phyloP scores from a whole-genome alignment of 768 basidiomycete species.

The Collybia sordida region DNA sequence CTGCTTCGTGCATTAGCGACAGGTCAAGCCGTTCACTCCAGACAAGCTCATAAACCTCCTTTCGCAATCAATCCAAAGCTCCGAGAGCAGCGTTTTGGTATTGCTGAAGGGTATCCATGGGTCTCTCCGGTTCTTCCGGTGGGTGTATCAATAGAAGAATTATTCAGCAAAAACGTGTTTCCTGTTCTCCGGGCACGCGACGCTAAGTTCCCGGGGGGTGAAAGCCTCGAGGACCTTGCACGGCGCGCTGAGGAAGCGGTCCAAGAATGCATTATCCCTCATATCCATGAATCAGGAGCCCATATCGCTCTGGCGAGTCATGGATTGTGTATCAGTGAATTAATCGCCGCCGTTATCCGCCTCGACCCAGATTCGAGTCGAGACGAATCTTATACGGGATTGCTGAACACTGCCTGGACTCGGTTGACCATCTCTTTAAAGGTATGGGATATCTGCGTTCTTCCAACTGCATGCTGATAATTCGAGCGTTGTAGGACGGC shows the following conservation, averaged over 20 bases:
- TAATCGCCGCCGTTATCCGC: constrained; percentile 54
- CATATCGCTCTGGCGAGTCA: constrained; percentile 76
- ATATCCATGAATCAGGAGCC: constrained; percentile 44
- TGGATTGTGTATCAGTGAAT: constrained; percentile 66
- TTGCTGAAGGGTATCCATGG: constrained; percentile 69
- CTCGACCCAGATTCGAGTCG: constrained; percentile 45
- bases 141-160: constrained; percentile 36
- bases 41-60: constrained; percentile 54
- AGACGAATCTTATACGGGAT: constrained; percentile 39
- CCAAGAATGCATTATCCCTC: constrained; percentile 54
- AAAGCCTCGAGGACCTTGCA: constrained; percentile 64
- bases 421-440: constrained; percentile 46
- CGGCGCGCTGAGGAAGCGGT: constrained; percentile 52
- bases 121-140: constrained; percentile 21
- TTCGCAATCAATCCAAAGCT: constrained; percentile 54
- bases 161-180: constrained; percentile 50
- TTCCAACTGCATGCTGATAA: background rate
- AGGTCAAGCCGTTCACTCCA: constrained; percentile 51
- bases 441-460: constrained; percentile 28
- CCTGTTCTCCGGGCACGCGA: constrained; percentile 47
- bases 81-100: constrained; percentile 72
- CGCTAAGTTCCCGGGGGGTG: constrained; percentile 65
- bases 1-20: constrained; percentile 66
- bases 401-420: constrained; percentile 78
- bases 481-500: constrained; percentile 19